Conservation (phyloP, 2,329 filamentous ascomycete genomes). For the Fusarium sp. region DNA sequence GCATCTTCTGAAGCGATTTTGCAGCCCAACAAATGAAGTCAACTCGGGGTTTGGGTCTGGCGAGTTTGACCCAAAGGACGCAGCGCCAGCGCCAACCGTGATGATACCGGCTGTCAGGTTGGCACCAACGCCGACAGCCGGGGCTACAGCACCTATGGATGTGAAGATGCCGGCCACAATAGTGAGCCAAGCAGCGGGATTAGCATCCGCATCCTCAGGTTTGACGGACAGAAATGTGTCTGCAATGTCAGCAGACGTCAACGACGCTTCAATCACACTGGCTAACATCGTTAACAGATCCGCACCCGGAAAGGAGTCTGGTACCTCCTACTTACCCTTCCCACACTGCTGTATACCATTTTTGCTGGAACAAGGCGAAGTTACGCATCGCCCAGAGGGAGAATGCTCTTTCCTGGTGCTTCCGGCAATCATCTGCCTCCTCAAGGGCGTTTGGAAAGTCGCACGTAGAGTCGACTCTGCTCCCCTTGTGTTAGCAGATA, state of each 20-base stretch:
- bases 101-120: neutral
- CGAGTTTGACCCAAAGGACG: neutral
- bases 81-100: slow-evolving; percentile 4
- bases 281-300: neutral
- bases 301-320: rapidly evolving
- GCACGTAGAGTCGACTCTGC: too few species aligned
- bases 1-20: neutral
- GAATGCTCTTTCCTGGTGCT: slow-evolving; percentile 5
- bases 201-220: neutral
- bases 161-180: slow-evolving; percentile 10
- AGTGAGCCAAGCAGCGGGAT: slow-evolving; percentile 5
- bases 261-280: neutral
- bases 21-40: neutral
- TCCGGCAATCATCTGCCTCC: neutral
- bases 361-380: slow-evolving; percentile 7
- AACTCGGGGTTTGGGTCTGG: neutral
- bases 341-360: slow-evolving; percentile 1
- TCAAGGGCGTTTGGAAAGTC: neutral
- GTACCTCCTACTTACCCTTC: neutral
- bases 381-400: slow-evolving; percentile 4
- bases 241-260: neutral
- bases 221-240: neutral
- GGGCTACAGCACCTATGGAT: neutral
- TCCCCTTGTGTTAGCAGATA: too few species aligned
- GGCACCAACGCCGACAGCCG: neutral